These are phyloP conservation scores for Medicago ruthenica DNA, from an alignment of 306 rosid species.

Conservation along the genomic window DNA sequence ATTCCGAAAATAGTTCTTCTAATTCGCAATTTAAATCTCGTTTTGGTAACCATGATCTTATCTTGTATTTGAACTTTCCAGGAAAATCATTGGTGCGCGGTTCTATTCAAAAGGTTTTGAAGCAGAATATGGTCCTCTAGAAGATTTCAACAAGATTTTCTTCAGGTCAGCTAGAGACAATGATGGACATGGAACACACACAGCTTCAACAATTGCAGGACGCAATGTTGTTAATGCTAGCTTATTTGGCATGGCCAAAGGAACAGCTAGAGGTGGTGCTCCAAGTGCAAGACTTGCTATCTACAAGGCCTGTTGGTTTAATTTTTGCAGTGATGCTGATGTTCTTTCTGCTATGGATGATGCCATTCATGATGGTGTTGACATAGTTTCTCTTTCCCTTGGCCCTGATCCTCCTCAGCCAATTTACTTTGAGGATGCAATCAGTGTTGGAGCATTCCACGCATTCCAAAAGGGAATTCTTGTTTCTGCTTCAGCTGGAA, in stretches of 20 bases:
- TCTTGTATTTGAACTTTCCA: constrained; percentile 39
- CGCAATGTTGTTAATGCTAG: constrained; percentile 57
- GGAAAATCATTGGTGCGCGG: constrained; percentile 71
- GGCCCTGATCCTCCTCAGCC: constrained; percentile 72
- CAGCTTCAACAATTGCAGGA: constrained; percentile 80
- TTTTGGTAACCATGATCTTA: constrained; percentile 16
- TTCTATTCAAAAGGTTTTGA: constrained; percentile 59
- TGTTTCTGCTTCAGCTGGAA: constrained; percentile 79
- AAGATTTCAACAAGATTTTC: constrained; percentile 47
- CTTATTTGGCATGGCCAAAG: constrained; percentile 61
- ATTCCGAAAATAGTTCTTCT: neutral
- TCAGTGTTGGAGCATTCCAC: constrained; percentile 68
- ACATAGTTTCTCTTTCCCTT: constrained; percentile 71
- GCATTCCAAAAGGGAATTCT: constrained; percentile 69
- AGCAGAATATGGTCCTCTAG: constrained; percentile 60
- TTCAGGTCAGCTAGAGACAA: constrained; percentile 62
- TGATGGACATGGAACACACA: constrained; percentile 80
- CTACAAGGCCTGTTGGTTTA: constrained; percentile 81
- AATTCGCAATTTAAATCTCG: neutral
- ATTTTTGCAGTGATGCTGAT: constrained; percentile 61
- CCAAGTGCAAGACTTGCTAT: constrained; percentile 70
- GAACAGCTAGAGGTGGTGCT: constrained; percentile 76
- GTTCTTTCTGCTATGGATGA: constrained; percentile 69
- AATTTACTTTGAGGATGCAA: constrained; percentile 53
- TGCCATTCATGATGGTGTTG: constrained; percentile 75